Evolutionary conservation across 2,329 filamentous ascomycete genomes (phyloP).

Genomic region (Cercospora citrullina): DNA sequence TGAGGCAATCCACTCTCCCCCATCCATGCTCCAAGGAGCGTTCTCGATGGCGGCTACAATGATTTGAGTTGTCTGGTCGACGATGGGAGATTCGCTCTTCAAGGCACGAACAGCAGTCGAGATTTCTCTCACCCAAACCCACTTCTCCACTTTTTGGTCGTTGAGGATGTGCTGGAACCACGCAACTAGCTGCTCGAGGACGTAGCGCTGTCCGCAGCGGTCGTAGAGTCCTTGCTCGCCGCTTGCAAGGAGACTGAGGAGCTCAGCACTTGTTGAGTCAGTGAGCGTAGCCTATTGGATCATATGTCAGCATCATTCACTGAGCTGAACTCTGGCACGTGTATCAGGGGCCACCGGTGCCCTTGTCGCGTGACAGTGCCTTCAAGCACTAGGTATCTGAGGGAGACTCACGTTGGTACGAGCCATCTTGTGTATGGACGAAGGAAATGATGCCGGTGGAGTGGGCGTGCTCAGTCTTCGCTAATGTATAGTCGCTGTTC

Average conservation of each 20-base stretch:
- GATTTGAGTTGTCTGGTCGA: slow-evolving; percentile 1
- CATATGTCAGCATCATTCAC: background rate
- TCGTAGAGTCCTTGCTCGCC: background rate
- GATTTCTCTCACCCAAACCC: slow-evolving; percentile 5
- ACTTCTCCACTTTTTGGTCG: slow-evolving; percentile 5
- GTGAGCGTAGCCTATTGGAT: background rate
- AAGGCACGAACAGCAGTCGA: slow-evolving; percentile 2
- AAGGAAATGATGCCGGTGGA: background rate
- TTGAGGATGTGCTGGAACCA: slow-evolving; percentile 1
- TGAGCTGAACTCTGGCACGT: background rate
- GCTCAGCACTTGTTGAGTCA: background rate
- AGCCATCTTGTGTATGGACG: background rate
- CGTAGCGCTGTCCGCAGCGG: slow-evolving; percentile 9
- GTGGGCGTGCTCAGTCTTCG: background rate
- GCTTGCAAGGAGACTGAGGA: background rate
- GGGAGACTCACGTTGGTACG: background rate
- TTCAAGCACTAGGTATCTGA: background rate
- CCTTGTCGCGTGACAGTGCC: background rate
- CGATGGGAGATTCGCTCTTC: background rate
- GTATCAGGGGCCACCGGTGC: background rate
- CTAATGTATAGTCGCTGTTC: too few species aligned
- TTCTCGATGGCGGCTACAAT: background rate
- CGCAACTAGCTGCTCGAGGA: slow-evolving; percentile 6
- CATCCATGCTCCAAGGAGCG: slow-evolving; percentile 12
- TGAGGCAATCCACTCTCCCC: background rate